Percentiles rank a stretch among this genome's conserved stretches.
Evolutionary conservation across 2,329 filamentous ascomycete species (phyloP).

Genomic region (Exophiala dermatitidis): DNA sequence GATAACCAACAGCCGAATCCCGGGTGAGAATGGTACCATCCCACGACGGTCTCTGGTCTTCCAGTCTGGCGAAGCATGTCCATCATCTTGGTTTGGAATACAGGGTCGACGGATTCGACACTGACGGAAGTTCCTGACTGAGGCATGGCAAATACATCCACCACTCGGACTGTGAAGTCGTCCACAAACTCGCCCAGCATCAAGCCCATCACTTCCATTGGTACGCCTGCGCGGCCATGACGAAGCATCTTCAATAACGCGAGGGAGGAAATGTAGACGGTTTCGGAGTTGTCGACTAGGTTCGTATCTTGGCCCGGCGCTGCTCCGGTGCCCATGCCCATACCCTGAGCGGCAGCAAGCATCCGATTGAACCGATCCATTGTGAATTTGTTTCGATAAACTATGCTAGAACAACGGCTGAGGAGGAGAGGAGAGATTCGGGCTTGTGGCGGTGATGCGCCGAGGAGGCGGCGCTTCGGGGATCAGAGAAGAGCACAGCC

Average conservation of each 20-base stretch:
- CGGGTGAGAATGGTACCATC: slow-evolving; percentile 99
- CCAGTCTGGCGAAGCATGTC: slow-evolving; percentile 98
- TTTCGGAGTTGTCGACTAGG: slow-evolving; percentile 98
- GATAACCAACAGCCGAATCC: slow-evolving; percentile 99
- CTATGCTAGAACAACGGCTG: not conserved
- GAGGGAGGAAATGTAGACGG: slow-evolving; percentile 96
- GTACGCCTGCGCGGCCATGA: slow-evolving; percentile 92
- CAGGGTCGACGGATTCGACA: slow-evolving; percentile 95
- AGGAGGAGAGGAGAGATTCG: not conserved
- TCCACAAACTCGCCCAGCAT: slow-evolving; percentile 99
- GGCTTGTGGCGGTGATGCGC: slow-evolving; percentile 1
- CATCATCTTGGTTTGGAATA: slow-evolving; percentile 99
- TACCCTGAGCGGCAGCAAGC: slow-evolving; percentile 65
- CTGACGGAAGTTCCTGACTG: slow-evolving; percentile 97
- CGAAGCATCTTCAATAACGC: slow-evolving; percentile 97
- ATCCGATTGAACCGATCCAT: slow-evolving; percentile 94
- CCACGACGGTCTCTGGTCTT: slow-evolving; percentile 90
- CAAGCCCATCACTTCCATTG: slow-evolving; percentile 99
- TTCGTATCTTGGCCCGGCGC: slow-evolving; percentile 63
- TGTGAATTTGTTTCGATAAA: slow-evolving; percentile 23
- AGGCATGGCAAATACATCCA: slow-evolving; percentile 98
- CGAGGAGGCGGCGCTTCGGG: not conserved
- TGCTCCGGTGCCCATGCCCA: slow-evolving; percentile 50
- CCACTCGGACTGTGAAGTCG: slow-evolving; percentile 95
- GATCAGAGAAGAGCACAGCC: not conserved